Percentiles rank a stretch among this genome's conserved stretches.
phyloP scores from a whole-genome alignment of 148 eudicot genomes.

The Mesembryanthemum crystallinum region DNA sequence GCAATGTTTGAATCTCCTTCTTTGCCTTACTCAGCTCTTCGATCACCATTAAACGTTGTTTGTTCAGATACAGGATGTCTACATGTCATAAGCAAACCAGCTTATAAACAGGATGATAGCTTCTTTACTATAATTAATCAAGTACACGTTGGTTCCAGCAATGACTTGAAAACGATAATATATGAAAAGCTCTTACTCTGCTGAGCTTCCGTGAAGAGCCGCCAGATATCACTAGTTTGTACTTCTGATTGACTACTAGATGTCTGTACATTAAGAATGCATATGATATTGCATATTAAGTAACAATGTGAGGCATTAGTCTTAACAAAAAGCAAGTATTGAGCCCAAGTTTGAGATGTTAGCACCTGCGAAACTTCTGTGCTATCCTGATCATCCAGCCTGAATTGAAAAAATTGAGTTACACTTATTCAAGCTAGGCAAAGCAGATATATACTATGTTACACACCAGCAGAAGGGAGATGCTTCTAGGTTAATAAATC shows the following conservation, averaged over 20 bases:
- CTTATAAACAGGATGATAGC: neutral
- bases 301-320: slow-evolving; percentile 7
- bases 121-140: neutral
- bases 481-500: too few species aligned
- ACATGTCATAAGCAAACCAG: neutral
- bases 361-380: slow-evolving; percentile 34
- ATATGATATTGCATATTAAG: neutral
- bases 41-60: slow-evolving; percentile 50
- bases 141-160: neutral
- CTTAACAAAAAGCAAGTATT: slow-evolving; percentile 3
- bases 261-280: slow-evolving; percentile 7
- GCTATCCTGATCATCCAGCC: slow-evolving; percentile 32
- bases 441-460: neutral
- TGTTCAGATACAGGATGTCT: slow-evolving; percentile 58
- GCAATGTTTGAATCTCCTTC: slow-evolving; percentile 41
- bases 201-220: slow-evolving; percentile 61
- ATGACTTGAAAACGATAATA: too few species aligned
- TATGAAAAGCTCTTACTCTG: slow-evolving; percentile 40
- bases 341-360: neutral
- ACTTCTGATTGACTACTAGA: slow-evolving; percentile 28
- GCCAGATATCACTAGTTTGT: slow-evolving; percentile 44
- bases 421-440: slow-evolving; percentile 2
- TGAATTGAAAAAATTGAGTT: slow-evolving; percentile 18
- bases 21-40: slow-evolving; percentile 50
- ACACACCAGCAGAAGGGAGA: neutral